Conservation (phyloP, 495 filamentous ascomycete species). For the Hyaloscypha hepaticicola region DNA sequence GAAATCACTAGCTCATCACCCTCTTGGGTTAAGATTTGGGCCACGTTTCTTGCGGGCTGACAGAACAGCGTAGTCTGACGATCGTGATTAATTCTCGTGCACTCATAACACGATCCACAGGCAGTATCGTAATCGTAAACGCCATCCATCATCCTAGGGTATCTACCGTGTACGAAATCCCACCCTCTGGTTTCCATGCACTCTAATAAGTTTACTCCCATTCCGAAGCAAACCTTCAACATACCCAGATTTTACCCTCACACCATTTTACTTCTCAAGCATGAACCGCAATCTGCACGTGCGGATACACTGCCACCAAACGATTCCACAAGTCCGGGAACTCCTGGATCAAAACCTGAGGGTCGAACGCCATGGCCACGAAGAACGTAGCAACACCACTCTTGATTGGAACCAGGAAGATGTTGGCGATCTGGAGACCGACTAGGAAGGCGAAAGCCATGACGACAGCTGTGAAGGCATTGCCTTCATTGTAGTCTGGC, state of each 20-base stretch:
- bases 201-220: no score
- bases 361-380: constrained; percentile 85
- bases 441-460: constrained; percentile 84
- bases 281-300: constrained; percentile 57
- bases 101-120: no score
- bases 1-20: no score
- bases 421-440: constrained; percentile 82
- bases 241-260: no score
- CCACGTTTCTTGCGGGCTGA: no score
- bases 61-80: no score
- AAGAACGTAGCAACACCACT: constrained; percentile 79
- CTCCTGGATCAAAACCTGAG: constrained; percentile 77
- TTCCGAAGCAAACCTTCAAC: no score
- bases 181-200: no score
- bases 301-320: constrained; percentile 78
- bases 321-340: constrained; percentile 76
- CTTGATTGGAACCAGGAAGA: constrained; percentile 80
- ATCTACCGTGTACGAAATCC: not conserved
- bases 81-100: no score
- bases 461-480: constrained; percentile 61
- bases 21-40: no score
- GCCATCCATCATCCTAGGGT: constrained; percentile 1
- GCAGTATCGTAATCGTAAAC: not conserved
- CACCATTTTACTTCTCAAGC: constrained; percentile 2
- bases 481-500: constrained; percentile 71